These are phyloP conservation scores for Teratosphaeria gauchensis DNA, from an alignment of 2,329 filamentous ascomycete genomes.

Conservation along the genomic window DNA sequence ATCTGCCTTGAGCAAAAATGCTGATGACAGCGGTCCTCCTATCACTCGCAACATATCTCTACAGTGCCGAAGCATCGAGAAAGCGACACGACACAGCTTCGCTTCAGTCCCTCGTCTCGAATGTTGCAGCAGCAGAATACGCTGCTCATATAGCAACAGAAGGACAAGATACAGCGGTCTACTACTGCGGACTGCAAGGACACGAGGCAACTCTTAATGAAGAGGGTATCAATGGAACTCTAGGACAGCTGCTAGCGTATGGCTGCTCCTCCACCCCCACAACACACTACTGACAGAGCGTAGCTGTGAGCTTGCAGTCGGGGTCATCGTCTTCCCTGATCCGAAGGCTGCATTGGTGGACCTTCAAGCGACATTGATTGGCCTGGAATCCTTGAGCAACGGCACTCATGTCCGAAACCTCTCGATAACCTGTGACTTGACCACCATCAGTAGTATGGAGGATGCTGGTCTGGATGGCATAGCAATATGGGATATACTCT, in stretches of 20 bases:
- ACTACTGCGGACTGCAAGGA: background rate
- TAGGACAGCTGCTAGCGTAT: background rate
- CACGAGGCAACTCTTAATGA: background rate
- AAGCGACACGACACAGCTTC: background rate
- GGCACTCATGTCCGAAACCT: background rate
- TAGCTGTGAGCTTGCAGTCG: background rate
- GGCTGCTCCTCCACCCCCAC: background rate
- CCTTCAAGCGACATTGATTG: background rate
- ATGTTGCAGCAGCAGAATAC: background rate
- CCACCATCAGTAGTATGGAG: background rate
- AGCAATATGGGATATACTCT: background rate
- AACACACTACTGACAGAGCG: background rate
- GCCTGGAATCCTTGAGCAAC: background rate
- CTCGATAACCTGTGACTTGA: background rate
- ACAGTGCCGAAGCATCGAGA: background rate
- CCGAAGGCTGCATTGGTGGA: background rate
- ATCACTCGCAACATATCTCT: background rate
- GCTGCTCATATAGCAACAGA: background rate
- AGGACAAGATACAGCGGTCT: background rate
- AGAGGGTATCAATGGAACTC: background rate
- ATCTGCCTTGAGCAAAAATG: background rate
- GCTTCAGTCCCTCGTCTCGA: background rate
- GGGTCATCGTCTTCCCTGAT: background rate
- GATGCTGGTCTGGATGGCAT: background rate
- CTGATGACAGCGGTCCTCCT: background rate